Conservation (phyloP, 768 basidiomycete genomes). For the Dendrothele bispora region DNA sequence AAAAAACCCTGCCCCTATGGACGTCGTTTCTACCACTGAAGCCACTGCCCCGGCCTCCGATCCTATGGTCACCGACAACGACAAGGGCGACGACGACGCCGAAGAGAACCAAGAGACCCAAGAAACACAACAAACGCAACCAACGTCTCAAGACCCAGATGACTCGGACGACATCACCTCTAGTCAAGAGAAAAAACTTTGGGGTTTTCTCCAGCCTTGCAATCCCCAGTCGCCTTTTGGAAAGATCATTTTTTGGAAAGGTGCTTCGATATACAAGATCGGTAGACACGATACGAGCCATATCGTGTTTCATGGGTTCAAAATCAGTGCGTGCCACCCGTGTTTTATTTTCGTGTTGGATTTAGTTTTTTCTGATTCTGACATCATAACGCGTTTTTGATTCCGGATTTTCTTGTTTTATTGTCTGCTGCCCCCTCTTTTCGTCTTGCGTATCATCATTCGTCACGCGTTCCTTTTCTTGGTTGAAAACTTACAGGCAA, state of each 20-base stretch:
- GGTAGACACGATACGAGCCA: conserved; percentile 7
- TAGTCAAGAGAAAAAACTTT: no score
- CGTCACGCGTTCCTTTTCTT: no score
- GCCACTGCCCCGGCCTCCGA: no score
- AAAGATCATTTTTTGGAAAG: conserved; percentile 3
- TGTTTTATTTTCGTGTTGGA: conserved; percentile 1
- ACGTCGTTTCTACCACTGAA: no score
- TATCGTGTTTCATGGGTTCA: conserved; percentile 15
- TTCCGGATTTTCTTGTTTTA: no score
- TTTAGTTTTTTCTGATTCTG: conserved; percentile 4
- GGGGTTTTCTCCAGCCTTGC: no score
- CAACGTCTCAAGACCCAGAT: neutral
- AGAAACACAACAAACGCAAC: neutral
- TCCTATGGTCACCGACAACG: no score
- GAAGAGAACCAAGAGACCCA: neutral
- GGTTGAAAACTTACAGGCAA: no score
- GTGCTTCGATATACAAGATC: neutral
- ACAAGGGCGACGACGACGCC: no score
- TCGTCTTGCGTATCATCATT: neutral
- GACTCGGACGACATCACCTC: neutral
- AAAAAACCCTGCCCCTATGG: no score
- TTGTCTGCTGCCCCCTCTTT: neutral
- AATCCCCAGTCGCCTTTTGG: no score
- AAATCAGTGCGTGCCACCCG: conserved; percentile 32
- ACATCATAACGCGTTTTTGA: no score